A percentile compares a stretch with the other conserved stretches of the same genome.
Evolutionary conservation across 441 rosid genomes (phyloP).

Genomic region (Isatis lusitanica): DNA sequence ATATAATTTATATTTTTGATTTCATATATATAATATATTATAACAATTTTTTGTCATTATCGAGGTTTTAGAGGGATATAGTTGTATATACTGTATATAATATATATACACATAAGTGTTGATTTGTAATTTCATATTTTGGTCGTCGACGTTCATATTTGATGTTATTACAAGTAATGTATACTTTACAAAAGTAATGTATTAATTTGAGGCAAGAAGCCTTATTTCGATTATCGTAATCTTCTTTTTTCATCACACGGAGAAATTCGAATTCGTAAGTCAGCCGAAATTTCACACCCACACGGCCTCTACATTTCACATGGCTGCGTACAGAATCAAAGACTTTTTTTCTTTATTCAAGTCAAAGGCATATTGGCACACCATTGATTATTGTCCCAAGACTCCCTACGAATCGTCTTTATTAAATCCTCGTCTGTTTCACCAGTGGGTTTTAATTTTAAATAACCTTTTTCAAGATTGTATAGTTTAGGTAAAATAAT

Average conservation of each 20-base stretch:
- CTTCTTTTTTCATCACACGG: not conserved
- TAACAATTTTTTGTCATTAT: not conserved
- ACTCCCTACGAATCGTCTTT: not conserved
- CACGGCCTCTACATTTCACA: not conserved
- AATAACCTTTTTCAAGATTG: not conserved
- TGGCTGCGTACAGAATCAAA: not conserved
- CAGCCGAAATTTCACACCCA: not conserved
- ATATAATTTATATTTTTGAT: not conserved
- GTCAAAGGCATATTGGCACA: constrained; percentile 7
- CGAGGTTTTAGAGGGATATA: not conserved
- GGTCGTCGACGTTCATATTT: not conserved
- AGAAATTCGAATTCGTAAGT: not conserved
- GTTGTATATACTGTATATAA: no score
- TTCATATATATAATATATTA: not conserved
- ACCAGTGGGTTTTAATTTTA: not conserved
- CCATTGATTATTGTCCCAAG: not conserved
- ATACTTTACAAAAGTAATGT: no score
- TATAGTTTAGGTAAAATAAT: not conserved
- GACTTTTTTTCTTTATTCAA: not conserved
- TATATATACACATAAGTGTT: not conserved
- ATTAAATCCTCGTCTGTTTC: not conserved
- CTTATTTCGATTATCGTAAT: not conserved
- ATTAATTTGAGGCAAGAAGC: not conserved
- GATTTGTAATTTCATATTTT: not conserved
- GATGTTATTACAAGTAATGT: no score